A percentile compares a stretch with the other conserved stretches of the same genome.
phyloP scores from a whole-genome alignment of 2,329 filamentous ascomycete species.

The Gaeumannomyces tritici region DNA sequence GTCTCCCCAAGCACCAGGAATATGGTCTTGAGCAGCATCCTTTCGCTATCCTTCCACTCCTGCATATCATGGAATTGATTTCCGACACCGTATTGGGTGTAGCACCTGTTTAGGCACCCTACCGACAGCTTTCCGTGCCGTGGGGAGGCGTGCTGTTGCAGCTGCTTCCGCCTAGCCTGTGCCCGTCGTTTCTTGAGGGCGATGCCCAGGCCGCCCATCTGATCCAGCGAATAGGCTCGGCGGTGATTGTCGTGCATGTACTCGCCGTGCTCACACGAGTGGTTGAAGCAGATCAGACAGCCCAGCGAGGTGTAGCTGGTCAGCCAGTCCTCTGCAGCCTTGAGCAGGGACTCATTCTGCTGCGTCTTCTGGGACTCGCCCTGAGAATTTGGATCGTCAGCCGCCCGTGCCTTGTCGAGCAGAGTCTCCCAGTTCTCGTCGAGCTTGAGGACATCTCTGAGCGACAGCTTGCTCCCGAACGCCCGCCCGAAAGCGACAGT shows the following conservation, averaged over 20 bases:
- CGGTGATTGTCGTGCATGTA: conserved; percentile 45
- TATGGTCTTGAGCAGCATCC: conserved; percentile 35
- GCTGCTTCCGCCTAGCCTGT: conserved; percentile 19
- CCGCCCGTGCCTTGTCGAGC: conserved; percentile 42
- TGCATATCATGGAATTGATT: conserved; percentile 20
- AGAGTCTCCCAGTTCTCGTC: conserved; percentile 45
- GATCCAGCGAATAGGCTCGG: conserved; percentile 41
- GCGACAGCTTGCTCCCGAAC: conserved; percentile 36
- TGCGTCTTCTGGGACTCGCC: conserved; percentile 24
- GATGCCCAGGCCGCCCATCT: conserved; percentile 5
- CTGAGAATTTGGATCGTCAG: conserved; percentile 31
- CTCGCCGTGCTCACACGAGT: conserved; percentile 53
- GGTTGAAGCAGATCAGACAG: conserved; percentile 49
- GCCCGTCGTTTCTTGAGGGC: conserved; percentile 10
- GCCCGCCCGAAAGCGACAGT: conserved; percentile 47
- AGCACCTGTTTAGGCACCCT: conserved; percentile 33
- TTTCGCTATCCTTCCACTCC: conserved; percentile 40
- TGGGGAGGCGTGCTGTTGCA: conserved; percentile 7
- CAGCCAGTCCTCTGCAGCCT: conserved; percentile 34
- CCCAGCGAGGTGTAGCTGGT: conserved; percentile 46
- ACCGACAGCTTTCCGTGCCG: conserved; percentile 9
- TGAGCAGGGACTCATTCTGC: conserved; percentile 24
- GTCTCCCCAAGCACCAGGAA: conserved; percentile 28
- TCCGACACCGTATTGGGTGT: conserved; percentile 21
- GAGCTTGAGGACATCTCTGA: conserved; percentile 42